Evolutionary conservation across 345 rosid genomes (phyloP).

Genomic region (Eucalyptus guilfoylei): DNA sequence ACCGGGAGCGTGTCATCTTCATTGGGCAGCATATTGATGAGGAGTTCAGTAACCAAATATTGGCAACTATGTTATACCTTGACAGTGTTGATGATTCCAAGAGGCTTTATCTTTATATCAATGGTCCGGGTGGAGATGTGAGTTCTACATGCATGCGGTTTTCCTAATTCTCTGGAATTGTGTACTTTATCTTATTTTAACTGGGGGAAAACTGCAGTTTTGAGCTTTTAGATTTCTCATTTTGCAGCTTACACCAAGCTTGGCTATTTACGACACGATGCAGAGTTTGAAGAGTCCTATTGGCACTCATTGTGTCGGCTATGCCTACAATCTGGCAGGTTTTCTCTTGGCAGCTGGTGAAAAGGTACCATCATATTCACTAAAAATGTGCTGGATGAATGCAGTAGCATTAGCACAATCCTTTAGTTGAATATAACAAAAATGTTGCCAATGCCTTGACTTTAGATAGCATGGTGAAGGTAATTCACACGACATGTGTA

Average conservation of each 20-base stretch:
- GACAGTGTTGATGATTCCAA: conserved; percentile 67
- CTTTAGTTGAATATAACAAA: background rate
- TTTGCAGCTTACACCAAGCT: conserved; percentile 71
- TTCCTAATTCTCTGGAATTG: background rate
- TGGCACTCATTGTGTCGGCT: conserved; percentile 68
- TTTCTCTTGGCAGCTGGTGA: conserved; percentile 87
- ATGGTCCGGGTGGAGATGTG: conserved; percentile 91
- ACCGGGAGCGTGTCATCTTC: conserved; percentile 77
- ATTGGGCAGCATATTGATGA: conserved; percentile 71
- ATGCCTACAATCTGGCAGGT: conserved; percentile 77
- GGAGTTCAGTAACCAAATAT: conserved; percentile 79
- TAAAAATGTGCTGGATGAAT: background rate
- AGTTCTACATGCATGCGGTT: conserved; percentile 8
- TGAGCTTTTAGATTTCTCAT: background rate
- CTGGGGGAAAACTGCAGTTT: background rate
- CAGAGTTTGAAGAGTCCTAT: conserved; percentile 73
- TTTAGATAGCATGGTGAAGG: background rate
- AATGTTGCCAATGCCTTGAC: background rate
- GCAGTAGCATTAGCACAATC: background rate
- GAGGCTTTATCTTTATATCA: conserved; percentile 54
- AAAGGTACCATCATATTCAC: conserved; percentile 32
- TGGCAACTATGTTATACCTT: conserved; percentile 90
- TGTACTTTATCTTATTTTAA: background rate
- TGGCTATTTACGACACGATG: conserved; percentile 84
- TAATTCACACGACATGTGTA: background rate